A percentile compares a stretch with the other conserved stretches of the same genome.
phyloP scores from a whole-genome alignment of 345 rosid species.

The Salix viminalis region DNA sequence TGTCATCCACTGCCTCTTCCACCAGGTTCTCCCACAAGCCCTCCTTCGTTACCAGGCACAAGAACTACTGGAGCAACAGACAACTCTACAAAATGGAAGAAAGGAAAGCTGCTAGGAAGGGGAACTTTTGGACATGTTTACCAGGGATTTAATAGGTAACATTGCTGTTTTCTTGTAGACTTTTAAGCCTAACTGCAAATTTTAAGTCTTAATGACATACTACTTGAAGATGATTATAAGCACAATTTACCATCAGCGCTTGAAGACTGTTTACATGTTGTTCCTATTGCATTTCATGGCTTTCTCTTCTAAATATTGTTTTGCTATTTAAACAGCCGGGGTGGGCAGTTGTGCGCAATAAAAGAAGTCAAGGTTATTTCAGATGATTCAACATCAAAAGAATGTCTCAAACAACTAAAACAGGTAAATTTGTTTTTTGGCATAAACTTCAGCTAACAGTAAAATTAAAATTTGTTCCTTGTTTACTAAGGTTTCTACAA shows the following conservation, averaged over 20 bases:
- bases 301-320: slow-evolving; percentile 14
- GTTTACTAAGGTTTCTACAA: background rate
- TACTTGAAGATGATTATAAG: background rate
- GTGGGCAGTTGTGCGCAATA: slow-evolving; percentile 93
- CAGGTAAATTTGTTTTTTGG: slow-evolving; percentile 47
- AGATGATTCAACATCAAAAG: slow-evolving; percentile 79
- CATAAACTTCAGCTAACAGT: background rate
- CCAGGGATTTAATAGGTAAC: slow-evolving; percentile 88
- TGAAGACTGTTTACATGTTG: background rate
- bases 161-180: background rate
- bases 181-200: background rate
- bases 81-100: slow-evolving; percentile 57
- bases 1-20: slow-evolving; percentile 86
- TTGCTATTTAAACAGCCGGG: slow-evolving; percentile 48
- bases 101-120: slow-evolving; percentile 83
- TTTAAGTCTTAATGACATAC: background rate
- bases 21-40: slow-evolving; percentile 83
- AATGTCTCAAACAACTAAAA: slow-evolving; percentile 82
- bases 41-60: slow-evolving; percentile 46
- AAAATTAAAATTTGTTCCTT: background rate
- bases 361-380: slow-evolving; percentile 83
- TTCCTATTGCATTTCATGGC: background rate
- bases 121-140: slow-evolving; percentile 97
- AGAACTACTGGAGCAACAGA: slow-evolving; percentile 42
- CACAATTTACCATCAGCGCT: background rate